Evolutionary conservation across 768 basidiomycete species (phyloP), one percentile per base, ranked within the genome.

Genomic region (Kwoniella pini): DNA sequence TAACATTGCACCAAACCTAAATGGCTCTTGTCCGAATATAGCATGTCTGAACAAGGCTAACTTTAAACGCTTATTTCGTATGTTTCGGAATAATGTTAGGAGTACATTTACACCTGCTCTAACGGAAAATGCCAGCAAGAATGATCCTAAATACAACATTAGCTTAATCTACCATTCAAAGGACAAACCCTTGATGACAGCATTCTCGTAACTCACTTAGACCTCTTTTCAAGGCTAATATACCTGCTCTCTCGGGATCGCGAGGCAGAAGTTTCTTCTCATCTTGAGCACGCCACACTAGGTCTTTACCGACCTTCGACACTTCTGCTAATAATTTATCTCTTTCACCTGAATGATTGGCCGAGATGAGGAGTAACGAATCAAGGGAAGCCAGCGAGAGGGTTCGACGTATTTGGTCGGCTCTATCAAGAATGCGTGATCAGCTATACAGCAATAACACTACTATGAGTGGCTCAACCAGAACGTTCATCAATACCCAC

Each of bases 1-100:
- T 36, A 97, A 81, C 91, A 94, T 94, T 0, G 87, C 85, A 3
- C 87, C 90, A 64, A 95, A 94, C 19, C 93, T 82, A 71, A 88
- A 83, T 0, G 90, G 87, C 71, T 96, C 93, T 40, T 81, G 63
- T 0, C 92, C 92, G 66, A 96, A 89, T 43, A 95, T 81, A 0
- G 91, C 93, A 80, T 85, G 88, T 3, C 88, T 84, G 50, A 96
- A 82, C 22, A 92, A 76, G 3, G 84, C 78, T 7, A 88, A 78
- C 10, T 88, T 85, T 55, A 83, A 78, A n/a, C 84, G 80, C 69
- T 89, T 92, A 68, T 39, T 48, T 43, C 55, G 48, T 22, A 88
- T 84, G 12, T 90, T 84, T 30, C 88, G 82, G 53, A 93, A 84
- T n/a, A 90, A 76, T 4, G 88, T 83, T 10, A 96, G 77, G 11